Percentiles rank a stretch among this genome's conserved stretches.
Conservation (phyloP, 352 stramenopile species). For the Pythium biforme region DNA sequence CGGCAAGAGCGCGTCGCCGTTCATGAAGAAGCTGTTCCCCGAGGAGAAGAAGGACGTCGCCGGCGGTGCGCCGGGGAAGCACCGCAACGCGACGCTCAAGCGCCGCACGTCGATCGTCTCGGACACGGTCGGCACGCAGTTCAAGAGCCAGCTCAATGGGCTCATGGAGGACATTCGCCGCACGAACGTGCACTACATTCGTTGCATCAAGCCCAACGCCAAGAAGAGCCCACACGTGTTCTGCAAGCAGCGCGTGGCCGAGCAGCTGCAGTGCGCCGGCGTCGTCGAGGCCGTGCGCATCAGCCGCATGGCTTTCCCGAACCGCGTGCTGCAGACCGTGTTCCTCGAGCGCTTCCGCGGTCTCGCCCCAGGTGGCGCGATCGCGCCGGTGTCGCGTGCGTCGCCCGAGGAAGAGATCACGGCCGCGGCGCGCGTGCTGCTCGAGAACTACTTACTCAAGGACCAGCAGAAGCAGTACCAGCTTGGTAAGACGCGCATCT, state of each 20-base stretch:
- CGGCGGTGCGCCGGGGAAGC: conserved; percentile 29
- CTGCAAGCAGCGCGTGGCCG: conserved; percentile 90
- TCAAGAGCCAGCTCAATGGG: conserved; percentile 92
- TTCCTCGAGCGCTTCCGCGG: conserved; percentile 86
- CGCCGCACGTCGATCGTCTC: conserved; percentile 81
- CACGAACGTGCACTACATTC: conserved; percentile 98
- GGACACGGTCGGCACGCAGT: conserved; percentile 89
- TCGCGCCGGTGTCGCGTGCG: conserved; percentile 36
- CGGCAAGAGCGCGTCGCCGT: conserved; percentile 62
- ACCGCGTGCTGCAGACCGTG: conserved; percentile 91
- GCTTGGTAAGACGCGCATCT: conserved; percentile 92
- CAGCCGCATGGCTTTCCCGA: conserved; percentile 96
- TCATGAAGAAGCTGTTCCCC: conserved; percentile 79
- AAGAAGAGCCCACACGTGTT: conserved; percentile 90
- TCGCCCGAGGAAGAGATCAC: conserved; percentile 46
- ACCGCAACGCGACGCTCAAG: conserved; percentile 44
- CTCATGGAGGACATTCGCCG: conserved; percentile 95
- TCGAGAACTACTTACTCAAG: conserved; percentile 60
- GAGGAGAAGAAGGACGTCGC: conserved; percentile 61
- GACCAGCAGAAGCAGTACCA: conserved; percentile 71
- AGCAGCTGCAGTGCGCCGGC: conserved; percentile 97
- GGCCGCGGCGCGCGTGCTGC: conserved; percentile 46
- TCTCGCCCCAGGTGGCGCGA: conserved; percentile 33
- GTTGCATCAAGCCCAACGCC: conserved; percentile 99
- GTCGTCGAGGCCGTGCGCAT: conserved; percentile 99